A percentile compares a stretch with the other conserved stretches of the same genome.
These are phyloP conservation scores for Podila minutissima DNA, from an alignment of 192 early-diverging fungal genomes.

Conservation along the genomic window DNA sequence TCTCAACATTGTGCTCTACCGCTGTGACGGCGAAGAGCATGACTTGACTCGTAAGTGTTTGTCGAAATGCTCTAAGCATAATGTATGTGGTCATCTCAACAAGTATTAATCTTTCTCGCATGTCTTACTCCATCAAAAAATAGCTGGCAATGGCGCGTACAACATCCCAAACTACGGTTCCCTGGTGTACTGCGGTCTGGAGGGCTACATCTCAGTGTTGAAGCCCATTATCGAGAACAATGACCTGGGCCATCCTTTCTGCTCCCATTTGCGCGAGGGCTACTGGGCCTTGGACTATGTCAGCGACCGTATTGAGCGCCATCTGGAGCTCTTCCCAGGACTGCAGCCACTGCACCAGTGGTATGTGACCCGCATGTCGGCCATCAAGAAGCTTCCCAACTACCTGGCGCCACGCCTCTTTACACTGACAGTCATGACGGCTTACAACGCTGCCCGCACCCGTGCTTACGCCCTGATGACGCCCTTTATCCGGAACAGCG, in stretches of 20 bases:
- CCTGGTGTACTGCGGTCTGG: conserved; percentile 90
- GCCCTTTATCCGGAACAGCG: conserved; percentile 62
- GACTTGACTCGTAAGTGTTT: conserved; percentile 71
- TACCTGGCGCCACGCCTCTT: conserved; percentile 96
- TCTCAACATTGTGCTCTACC: conserved; percentile 89
- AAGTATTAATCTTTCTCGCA: not conserved
- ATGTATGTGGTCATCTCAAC: not conserved
- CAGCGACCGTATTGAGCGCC: conserved; percentile 72
- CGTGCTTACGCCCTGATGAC: conserved; percentile 72
- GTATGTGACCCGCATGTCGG: conserved; percentile 75
- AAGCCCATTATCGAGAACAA: conserved; percentile 84
- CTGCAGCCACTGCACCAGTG: conserved; percentile 69
- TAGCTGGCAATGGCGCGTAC: conserved; percentile 81
- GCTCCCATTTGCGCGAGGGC: conserved; percentile 88
- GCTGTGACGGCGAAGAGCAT: conserved; percentile 88
- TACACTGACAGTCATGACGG: conserved; percentile 80
- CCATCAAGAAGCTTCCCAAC: conserved; percentile 79
- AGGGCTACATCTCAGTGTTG: conserved; percentile 90
- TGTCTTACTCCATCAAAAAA: not conserved
- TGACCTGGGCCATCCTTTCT: conserved; percentile 94
- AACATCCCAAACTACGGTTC: conserved; percentile 88
- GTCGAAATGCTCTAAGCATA: too few relatives aligned
- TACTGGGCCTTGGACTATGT: conserved; percentile 94
- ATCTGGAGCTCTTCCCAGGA: conserved; percentile 35
- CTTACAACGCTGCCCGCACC: conserved; percentile 75